Percentiles rank a stretch among this genome's conserved stretches.
Conservation (phyloP, 1,284 basidiomycete genomes). For the Erythrobasidium hasegawianum region DNA sequence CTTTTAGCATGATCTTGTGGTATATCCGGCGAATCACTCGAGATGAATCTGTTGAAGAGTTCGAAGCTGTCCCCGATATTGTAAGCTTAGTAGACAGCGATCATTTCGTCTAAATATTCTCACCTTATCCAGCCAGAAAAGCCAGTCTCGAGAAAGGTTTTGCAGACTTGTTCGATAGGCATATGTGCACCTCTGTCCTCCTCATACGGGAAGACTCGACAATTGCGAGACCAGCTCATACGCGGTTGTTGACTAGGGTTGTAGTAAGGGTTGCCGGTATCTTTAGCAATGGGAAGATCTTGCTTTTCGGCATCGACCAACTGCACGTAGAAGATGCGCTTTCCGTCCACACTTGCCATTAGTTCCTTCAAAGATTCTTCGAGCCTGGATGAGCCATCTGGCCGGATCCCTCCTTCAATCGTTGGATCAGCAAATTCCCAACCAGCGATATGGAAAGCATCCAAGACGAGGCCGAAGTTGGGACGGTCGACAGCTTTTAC, state of each 20-base stretch:
- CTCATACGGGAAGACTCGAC: slow-evolving; percentile 35
- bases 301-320: slow-evolving; percentile 35
- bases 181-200: slow-evolving; percentile 30
- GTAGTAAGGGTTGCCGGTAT: slow-evolving; percentile 16
- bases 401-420: slow-evolving; percentile 6
- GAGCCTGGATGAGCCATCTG: slow-evolving; percentile 1
- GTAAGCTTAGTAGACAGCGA: no score
- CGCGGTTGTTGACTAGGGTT: slow-evolving; percentile 22
- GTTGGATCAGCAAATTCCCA: slow-evolving; percentile 36
- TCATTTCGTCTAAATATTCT: no score
- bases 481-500: slow-evolving; percentile 35
- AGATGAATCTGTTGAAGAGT: slow-evolving; percentile 27
- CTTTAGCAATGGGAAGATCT: slow-evolving; percentile 20
- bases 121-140: slow-evolving; percentile 35
- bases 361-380: slow-evolving; percentile 27
- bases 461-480: slow-evolving; percentile 37
- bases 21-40: background rate
- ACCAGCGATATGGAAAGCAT: slow-evolving; percentile 38
- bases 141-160: slow-evolving; percentile 31
- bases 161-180: slow-evolving; percentile 33
- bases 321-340: slow-evolving; percentile 36
- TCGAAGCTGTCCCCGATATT: slow-evolving; percentile 17
- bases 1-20: slow-evolving; percentile 20
- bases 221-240: slow-evolving; percentile 37
- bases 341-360: background rate